Percentiles rank a stretch among this genome's conserved stretches.
phyloP scores from a whole-genome alignment of 1,139 yeast genomes.

The Debaryomyces coudertii region DNA sequence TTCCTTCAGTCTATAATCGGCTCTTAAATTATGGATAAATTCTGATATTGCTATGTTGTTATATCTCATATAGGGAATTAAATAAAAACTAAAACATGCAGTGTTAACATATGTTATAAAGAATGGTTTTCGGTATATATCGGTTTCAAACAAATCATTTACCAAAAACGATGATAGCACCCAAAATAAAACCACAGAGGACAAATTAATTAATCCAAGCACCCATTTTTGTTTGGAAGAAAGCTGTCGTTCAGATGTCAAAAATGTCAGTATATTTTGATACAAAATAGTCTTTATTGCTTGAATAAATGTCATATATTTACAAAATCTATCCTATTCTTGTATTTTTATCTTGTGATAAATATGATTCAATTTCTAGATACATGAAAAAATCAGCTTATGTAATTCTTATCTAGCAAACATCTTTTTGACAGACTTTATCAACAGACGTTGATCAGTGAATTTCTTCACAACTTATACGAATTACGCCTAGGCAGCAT shows the following conservation, averaged over 20 bases:
- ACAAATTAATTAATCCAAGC: slow-evolving; percentile 70
- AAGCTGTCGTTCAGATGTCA: slow-evolving; percentile 21
- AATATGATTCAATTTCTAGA: slow-evolving; percentile 2
- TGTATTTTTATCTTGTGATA: neutral
- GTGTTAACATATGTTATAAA: slow-evolving; percentile 91
- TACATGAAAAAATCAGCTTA: neutral
- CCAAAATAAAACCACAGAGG: slow-evolving; percentile 83
- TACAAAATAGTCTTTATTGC: neutral
- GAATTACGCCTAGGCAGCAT: neutral
- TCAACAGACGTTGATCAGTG: neutral
- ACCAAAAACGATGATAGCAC: slow-evolving; percentile 83
- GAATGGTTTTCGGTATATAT: slow-evolving; percentile 84
- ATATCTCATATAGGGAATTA: slow-evolving; percentile 59
- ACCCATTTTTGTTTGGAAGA: slow-evolving; percentile 59
- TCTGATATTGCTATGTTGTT: slow-evolving; percentile 23
- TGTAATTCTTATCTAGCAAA: slow-evolving; percentile 3
- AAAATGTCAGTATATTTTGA: slow-evolving; percentile 1
- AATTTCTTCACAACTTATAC: neutral
- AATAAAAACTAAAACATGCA: slow-evolving; percentile 75
- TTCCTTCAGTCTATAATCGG: slow-evolving; percentile 23
- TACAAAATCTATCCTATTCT: neutral
- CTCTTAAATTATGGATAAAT: slow-evolving; percentile 26
- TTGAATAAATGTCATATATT: slow-evolving; percentile 5
- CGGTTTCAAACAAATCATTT: slow-evolving; percentile 69
- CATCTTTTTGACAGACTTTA: neutral